A percentile compares a stretch with the other conserved stretches of the same genome.
phyloP scores from a whole-genome alignment of 805 yeast species.

The Lipomyces oligophaga region DNA sequence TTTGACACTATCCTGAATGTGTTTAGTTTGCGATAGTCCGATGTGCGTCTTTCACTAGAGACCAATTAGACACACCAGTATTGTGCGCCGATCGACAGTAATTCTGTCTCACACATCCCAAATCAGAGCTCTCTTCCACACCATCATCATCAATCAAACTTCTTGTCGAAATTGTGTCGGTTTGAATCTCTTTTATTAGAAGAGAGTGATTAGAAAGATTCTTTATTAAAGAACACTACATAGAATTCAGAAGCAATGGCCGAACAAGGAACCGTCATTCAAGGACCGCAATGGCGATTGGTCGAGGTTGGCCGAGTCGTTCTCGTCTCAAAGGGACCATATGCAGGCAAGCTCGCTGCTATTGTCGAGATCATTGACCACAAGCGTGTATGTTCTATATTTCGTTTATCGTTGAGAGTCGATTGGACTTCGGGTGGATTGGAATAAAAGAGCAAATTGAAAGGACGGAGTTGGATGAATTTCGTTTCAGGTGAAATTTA shows the following conservation, averaged over 20 bases:
- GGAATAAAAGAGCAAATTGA: background rate
- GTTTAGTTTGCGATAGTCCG: too few species aligned
- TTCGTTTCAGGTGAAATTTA: background rate
- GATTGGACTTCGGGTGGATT: background rate
- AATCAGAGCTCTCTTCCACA: background rate
- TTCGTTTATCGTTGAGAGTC: background rate
- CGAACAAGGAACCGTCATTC: conserved; percentile 66
- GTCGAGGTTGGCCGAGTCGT: conserved; percentile 99
- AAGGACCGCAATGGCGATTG: conserved; percentile 98
- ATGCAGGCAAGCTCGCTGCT: conserved; percentile 83
- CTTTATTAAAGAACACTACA: too few species aligned
- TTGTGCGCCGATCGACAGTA: too few species aligned
- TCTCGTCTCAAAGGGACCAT: conserved; percentile 73
- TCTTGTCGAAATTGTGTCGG: too few species aligned
- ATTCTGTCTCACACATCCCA: conserved; percentile 1
- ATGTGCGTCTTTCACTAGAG: too few species aligned
- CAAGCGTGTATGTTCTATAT: conserved; percentile 72
- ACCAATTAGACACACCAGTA: too few species aligned
- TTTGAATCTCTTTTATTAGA: too few species aligned
- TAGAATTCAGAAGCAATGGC: too few species aligned
- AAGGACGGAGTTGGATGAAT: background rate
- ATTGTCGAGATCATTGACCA: conserved; percentile 99
- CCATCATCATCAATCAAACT: background rate
- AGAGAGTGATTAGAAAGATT: too few species aligned
- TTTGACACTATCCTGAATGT: background rate